A percentile compares a stretch with the other conserved stretches of the same genome.
Evolutionary conservation across 1,139 yeast species (phyloP).

Genomic region (Candida anutae): DNA sequence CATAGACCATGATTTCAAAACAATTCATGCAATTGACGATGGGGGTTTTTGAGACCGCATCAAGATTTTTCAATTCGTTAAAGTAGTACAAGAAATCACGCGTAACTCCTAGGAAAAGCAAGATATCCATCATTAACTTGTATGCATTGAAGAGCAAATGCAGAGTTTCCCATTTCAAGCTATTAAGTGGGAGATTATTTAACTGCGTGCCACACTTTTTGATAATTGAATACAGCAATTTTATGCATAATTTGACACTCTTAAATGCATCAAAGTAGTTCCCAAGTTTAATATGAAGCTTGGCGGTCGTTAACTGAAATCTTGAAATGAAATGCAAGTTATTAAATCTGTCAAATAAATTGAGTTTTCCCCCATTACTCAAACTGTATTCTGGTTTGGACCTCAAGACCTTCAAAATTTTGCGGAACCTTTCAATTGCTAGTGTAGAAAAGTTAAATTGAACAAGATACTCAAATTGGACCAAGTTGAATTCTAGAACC

Average conservation of each 20-base stretch:
- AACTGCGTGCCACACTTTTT: slow-evolving; percentile 25
- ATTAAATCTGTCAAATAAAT: slow-evolving; percentile 19
- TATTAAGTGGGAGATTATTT: slow-evolving; percentile 8
- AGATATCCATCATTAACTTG: slow-evolving; percentile 23
- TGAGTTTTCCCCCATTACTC: slow-evolving; percentile 9
- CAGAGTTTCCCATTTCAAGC: slow-evolving; percentile 30
- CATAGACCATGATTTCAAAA: slow-evolving; percentile 12
- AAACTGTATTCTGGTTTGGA: slow-evolving; percentile 24
- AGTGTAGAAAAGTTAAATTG: slow-evolving; percentile 7
- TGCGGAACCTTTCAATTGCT: slow-evolving; percentile 16
- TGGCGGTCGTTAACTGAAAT: slow-evolving; percentile 24
- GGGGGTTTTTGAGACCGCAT: slow-evolving; percentile 18
- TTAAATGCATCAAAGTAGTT: slow-evolving; percentile 18
- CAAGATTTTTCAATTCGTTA: slow-evolving; percentile 37
- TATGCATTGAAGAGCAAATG: slow-evolving; percentile 26
- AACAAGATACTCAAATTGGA: slow-evolving; percentile 22
- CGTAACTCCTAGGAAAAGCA: slow-evolving; percentile 42
- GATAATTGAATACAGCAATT: slow-evolving; percentile 33
- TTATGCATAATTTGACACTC: slow-evolving; percentile 29
- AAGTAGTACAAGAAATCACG: slow-evolving; percentile 46
- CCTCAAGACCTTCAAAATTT: slow-evolving; percentile 16
- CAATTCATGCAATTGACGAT: slow-evolving; percentile 19
- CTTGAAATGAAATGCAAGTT: slow-evolving; percentile 29
- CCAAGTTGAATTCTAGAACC: slow-evolving; percentile 14
- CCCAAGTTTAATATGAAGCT: slow-evolving; percentile 9